Conservation (phyloP, 2,329 filamentous ascomycete species). For the Cladobotryum protrusum region DNA sequence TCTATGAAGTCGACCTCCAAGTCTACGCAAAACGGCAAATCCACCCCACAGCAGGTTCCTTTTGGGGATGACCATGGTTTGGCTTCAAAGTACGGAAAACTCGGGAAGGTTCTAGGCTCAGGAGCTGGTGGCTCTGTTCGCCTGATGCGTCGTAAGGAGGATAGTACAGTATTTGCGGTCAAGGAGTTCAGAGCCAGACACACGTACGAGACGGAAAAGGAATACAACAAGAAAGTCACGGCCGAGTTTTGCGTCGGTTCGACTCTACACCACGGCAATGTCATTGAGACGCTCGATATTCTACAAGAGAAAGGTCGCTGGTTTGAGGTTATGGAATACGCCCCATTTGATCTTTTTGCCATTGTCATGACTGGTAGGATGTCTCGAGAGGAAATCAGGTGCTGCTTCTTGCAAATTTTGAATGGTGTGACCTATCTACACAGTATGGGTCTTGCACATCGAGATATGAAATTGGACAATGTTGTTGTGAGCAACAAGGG, state of each 20-base stretch:
- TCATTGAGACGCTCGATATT: slow-evolving; percentile 96
- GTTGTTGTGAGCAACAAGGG: slow-evolving; percentile 94
- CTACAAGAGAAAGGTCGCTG: slow-evolving; percentile 89
- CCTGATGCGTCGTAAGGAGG: slow-evolving; percentile 86
- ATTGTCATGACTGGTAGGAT: slow-evolving; percentile 99
- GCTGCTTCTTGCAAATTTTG: slow-evolving; percentile 88
- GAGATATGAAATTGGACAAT: slow-evolving; percentile 94
- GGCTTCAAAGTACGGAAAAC: slow-evolving; percentile 87
- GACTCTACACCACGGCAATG: slow-evolving; percentile 93
- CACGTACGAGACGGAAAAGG: slow-evolving; percentile 86
- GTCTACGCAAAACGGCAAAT: slow-evolving; percentile 22
- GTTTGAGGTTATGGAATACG: slow-evolving; percentile 99
- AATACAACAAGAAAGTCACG: slow-evolving; percentile 97
- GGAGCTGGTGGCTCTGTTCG: slow-evolving; percentile 92
- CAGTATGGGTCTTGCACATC: slow-evolving; percentile 88
- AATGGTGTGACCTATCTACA: slow-evolving; percentile 93
- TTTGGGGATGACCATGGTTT: slow-evolving; percentile 93
- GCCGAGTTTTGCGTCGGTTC: slow-evolving; percentile 98
- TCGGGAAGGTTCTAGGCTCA: slow-evolving; percentile 87
- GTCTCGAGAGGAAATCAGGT: slow-evolving; percentile 83
- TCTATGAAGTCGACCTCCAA: slow-evolving; percentile 43
- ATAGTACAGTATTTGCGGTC: slow-evolving; percentile 90
- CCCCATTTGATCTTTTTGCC: slow-evolving; percentile 90
- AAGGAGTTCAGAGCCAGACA: slow-evolving; percentile 94
- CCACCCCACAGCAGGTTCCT: slow-evolving; percentile 60